Evolutionary conservation across 768 basidiomycete species (phyloP).

Genomic region (Boletus reticuloceps): DNA sequence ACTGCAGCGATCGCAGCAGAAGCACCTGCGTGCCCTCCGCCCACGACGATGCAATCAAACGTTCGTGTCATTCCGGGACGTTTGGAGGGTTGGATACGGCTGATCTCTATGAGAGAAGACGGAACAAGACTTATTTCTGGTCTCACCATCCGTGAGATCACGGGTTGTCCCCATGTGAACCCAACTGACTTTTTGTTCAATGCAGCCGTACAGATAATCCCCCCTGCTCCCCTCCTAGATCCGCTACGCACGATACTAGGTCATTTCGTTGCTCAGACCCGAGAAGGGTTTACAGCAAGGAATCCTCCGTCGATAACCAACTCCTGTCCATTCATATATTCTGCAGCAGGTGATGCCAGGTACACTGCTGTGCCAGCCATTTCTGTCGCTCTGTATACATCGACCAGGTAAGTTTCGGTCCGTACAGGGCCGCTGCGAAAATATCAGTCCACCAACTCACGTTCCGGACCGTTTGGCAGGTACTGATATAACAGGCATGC

Average conservation of each 20-base stretch:
- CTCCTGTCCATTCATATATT: constrained; percentile 77
- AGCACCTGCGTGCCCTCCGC: constrained; percentile 66
- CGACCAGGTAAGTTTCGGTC: constrained; percentile 1
- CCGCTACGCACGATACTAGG: no score
- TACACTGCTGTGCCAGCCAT: constrained; percentile 79
- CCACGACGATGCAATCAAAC: constrained; percentile 61
- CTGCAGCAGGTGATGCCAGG: constrained; percentile 69
- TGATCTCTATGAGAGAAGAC: neutral
- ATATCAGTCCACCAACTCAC: constrained; percentile 42
- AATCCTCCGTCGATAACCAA: constrained; percentile 77
- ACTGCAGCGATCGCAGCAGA: constrained; percentile 61
- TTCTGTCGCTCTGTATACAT: constrained; percentile 53
- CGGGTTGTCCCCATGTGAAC: neutral
- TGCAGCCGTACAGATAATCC: neutral
- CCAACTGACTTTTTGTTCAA: neutral
- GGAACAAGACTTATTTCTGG: neutral
- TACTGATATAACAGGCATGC: constrained; percentile 57
- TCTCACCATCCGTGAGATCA: neutral
- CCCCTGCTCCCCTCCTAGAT: neutral
- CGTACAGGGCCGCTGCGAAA: neutral
- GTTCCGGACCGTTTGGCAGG: constrained; percentile 63
- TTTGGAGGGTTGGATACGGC: neutral
- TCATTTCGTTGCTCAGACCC: constrained; percentile 24
- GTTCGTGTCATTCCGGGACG: constrained; percentile 8
- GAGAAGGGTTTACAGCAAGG: constrained; percentile 67